Evolutionary conservation across 2,329 filamentous ascomycete species (phyloP).

Genomic region (Aspergillus sp.): DNA sequence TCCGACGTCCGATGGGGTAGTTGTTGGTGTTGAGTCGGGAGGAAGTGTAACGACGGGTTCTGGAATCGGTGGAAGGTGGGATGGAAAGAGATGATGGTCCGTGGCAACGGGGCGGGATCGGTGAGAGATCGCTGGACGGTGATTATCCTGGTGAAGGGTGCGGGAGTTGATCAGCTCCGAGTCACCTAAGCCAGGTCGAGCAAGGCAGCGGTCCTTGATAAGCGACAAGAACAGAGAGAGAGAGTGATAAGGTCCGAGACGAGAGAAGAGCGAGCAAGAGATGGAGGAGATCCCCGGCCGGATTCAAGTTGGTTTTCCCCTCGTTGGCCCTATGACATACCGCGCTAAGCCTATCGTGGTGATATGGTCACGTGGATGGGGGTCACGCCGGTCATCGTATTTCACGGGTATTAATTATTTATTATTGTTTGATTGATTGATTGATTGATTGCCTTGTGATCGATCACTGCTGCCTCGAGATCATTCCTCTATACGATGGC

Average conservation of each 20-base stretch:
- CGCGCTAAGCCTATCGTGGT: conserved; percentile 34
- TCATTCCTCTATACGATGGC: too few relatives aligned
- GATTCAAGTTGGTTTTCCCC: conserved; percentile 27
- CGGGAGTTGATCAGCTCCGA: not conserved
- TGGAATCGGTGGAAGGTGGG: not conserved
- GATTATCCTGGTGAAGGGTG: not conserved
- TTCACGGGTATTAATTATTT: not conserved
- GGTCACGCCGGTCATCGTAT: not conserved
- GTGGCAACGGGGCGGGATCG: not conserved
- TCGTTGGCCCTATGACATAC: conserved; percentile 42
- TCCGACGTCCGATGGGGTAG: not conserved
- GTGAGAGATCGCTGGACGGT: not conserved
- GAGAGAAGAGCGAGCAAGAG: not conserved
- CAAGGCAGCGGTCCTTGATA: not conserved
- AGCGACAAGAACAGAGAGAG: not conserved
- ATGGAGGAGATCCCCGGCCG: not conserved
- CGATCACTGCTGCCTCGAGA: not conserved
- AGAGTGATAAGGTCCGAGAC: not conserved
- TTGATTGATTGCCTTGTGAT: not conserved
- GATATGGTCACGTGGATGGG: conserved; percentile 34
- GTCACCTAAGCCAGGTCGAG: not conserved
- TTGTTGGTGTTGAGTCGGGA: not conserved
- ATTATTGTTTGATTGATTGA: not conserved
- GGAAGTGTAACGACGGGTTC: not conserved
- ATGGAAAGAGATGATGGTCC: not conserved